phyloP scores from a whole-genome alignment of 257 asterid species.

The Nicotiana tomentosiformis region DNA sequence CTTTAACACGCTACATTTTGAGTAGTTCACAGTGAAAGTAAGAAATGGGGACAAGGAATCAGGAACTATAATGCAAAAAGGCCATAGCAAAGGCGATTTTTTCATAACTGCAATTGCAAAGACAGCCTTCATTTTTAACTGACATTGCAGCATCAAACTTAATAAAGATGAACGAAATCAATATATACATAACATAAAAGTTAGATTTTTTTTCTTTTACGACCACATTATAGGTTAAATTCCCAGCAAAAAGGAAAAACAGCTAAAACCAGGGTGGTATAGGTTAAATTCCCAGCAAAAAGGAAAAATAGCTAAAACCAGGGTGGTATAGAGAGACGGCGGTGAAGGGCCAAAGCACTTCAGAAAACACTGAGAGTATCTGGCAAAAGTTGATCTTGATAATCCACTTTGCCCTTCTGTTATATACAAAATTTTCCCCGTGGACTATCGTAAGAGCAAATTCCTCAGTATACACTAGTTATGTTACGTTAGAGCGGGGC shows the following conservation, averaged over 20 bases:
- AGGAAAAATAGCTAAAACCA: neutral
- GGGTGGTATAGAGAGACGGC: neutral
- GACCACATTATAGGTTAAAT: neutral
- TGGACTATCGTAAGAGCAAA: neutral
- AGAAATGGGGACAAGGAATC: slow-evolving; percentile 13
- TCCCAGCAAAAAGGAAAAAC: neutral
- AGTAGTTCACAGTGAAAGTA: slow-evolving; percentile 15
- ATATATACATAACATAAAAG: neutral
- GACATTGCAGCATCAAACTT: neutral
- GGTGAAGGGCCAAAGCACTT: neutral
- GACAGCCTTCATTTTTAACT: neutral
- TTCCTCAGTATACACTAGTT: neutral
- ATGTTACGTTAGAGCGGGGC: neutral
- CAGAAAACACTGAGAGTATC: neutral
- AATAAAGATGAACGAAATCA: neutral
- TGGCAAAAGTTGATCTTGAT: neutral
- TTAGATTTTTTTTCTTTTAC: neutral
- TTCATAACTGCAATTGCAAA: neutral
- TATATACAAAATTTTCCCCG: neutral
- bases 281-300: neutral
- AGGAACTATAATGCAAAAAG: neutral
- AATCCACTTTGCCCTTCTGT: slow-evolving; percentile 1
- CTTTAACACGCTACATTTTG: slow-evolving; percentile 52
- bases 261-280: neutral
- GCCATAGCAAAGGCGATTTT: neutral